Conservation (phyloP, 257 asterid species). For the Primulina huaijiensis region DNA sequence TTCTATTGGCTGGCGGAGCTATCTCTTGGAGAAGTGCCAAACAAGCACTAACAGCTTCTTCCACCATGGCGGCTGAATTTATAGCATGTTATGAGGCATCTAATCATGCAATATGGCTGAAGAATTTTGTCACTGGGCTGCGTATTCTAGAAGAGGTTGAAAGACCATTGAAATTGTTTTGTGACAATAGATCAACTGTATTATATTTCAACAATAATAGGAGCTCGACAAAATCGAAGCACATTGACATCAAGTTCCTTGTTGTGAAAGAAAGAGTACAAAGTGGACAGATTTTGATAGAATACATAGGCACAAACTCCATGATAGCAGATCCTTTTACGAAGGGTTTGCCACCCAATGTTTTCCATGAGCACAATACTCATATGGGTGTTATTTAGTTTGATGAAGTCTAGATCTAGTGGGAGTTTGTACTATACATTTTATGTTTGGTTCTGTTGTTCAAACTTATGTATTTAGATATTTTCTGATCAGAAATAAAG, state of each 20-base stretch:
- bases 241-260: background rate
- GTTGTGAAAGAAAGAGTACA: background rate
- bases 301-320: too few species aligned
- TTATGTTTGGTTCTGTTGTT: too few species aligned
- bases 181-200: too few species aligned
- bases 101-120: background rate
- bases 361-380: too few species aligned
- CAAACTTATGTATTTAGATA: too few species aligned
- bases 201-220: background rate
- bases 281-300: too few species aligned
- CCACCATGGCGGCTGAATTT: background rate
- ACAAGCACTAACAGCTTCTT: background rate
- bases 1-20: background rate
- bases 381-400: too few species aligned
- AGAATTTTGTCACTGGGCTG: background rate
- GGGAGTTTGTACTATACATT: too few species aligned
- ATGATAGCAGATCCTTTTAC: too few species aligned
- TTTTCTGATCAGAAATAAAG: too few species aligned
- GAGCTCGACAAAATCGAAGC: background rate
- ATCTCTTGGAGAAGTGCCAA: background rate
- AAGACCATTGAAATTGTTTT: background rate
- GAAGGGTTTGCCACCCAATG: too few species aligned
- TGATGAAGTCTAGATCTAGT: too few species aligned
- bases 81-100: background rate
- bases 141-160: background rate